Base-by-base conservation (phyloP, 305 asterid genomes). In the Plantago coronopus region DNA sequence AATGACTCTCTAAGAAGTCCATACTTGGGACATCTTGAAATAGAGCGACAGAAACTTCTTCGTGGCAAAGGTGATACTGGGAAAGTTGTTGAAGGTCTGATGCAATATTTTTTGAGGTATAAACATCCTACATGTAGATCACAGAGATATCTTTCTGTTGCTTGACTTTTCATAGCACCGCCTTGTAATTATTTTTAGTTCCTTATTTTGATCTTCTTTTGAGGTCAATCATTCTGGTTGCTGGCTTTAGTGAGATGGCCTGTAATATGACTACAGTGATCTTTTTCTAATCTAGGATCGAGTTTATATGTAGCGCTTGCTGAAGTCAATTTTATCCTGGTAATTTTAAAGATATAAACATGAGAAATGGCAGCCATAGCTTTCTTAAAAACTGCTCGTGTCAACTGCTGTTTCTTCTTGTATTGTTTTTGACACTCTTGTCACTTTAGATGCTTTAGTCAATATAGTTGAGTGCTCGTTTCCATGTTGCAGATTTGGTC, bases 401-500 rank as follows among this genome's bases (percentile, higher is more conserved):
- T 42, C 53, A 47, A 47, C 63, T 44, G 20, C 5, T 29, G 37
- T 29, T 29, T 29, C 37, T 21, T 17, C 38, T 11, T 44, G 20
- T 47, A 48, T 51, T 74, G 51, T 16, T 56, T 18, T 17, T 49
- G 27, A 20, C 9, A 20, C 17, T 25, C 4, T 14, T 19, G 57
- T 65, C 18, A 25, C 51, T 72, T 72, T 48, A 34, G 38, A 11
- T 38, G 25, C 55, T 57, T 61, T 13, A 58, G 48, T 46, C 61
- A 47, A 65, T 64, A 17, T 55, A 58, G 49, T 47, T 54, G 72
- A 61, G 49, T 57, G 59, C 64, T 60, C 59, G 53, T 55, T 59
- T 71, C 66, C 47, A 71, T 68, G 66, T 57, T 59, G 66, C 91
- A 94, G 99, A 85, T 90, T 88, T 66, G 99, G 99, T 68, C 96